Evolutionary conservation across 2,329 filamentous ascomycete genomes (phyloP), one percentile per base, ranked within the genome.

Genomic region (Colletotrichum brevisporum): DNA sequence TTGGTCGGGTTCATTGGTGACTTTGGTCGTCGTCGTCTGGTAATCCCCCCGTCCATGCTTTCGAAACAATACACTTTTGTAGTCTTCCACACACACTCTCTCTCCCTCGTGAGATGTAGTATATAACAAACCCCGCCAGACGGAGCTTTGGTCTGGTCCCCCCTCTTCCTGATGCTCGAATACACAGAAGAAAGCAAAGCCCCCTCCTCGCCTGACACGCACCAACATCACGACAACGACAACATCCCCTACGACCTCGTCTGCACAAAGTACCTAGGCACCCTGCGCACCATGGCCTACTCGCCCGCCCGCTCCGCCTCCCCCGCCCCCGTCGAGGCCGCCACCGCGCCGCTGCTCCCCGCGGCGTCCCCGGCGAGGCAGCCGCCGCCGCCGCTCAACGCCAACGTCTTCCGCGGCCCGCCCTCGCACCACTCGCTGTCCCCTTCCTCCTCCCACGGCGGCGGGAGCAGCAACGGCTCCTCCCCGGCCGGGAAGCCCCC

Each of bases 151-250:
- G 31, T 36, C 31, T 36, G 31, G 31, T 36, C 4, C 31, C 27
- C 31, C 67, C 80, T 74, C 6, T n/a, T 65, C 55, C 50, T 47
- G 63, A 65, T 65, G 63, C 55, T 21, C 24, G 47, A 26, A 36
- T 36, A 36, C 48, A 41, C 54, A 26, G 27, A 18, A 51, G 39
- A 56, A 26, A 39, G 39, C 39, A 41, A 65, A 41, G 48, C 31
- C 57, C 43, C 12, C n/a, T 41, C 45, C 36, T 13, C 51, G 21
- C 26, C 55, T 36, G 24, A 6, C 12, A 2, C 24, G n/a, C 36
- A 26, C 50, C 31, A 26, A 3, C 43, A 63, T 52, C 51, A 47
- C 39, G 21, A 26, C 10, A 9, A 58, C 31, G 26, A 26, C 50
- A 54, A 64, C 45, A 39, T 31, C n/a, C n/a, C 36, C 13, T 53